phyloP scores from a whole-genome alignment of 208 protist species.

The Leishmania tarentolae region DNA sequence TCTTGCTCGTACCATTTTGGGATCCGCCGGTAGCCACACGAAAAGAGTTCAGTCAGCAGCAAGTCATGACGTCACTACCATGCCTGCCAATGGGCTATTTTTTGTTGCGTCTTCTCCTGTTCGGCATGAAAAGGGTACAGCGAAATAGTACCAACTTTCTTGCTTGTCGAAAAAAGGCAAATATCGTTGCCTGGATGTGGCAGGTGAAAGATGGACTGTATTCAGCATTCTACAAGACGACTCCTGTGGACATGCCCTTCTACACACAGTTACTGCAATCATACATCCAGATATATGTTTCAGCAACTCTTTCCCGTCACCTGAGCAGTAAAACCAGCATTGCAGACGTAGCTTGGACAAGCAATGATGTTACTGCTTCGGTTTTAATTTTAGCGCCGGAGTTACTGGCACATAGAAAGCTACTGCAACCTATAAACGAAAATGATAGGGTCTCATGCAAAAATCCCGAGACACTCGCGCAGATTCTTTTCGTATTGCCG shows the following conservation, averaged over 20 bases:
- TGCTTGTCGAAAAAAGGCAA: not conserved
- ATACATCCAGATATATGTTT: slow-evolving; percentile 35
- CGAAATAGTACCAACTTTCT: slow-evolving; percentile 11
- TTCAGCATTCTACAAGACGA: slow-evolving; percentile 7
- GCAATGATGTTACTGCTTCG: slow-evolving; percentile 35
- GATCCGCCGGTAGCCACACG: slow-evolving; percentile 74
- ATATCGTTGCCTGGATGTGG: slow-evolving; percentile 4
- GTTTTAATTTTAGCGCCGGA: slow-evolving; percentile 44
- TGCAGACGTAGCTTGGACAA: slow-evolving; percentile 50
- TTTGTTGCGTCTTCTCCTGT: slow-evolving; percentile 67
- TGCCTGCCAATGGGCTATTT: slow-evolving; percentile 82
- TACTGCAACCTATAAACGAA: slow-evolving; percentile 17
- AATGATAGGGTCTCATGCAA: slow-evolving; percentile 15
- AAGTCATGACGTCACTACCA: slow-evolving; percentile 69
- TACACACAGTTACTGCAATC: slow-evolving; percentile 33
- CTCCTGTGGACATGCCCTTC: slow-evolving; percentile 30
- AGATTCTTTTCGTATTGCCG: slow-evolving; percentile 28
- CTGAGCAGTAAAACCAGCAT: slow-evolving; percentile 21
- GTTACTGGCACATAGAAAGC: slow-evolving; percentile 23
- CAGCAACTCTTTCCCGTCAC: slow-evolving; percentile 26
- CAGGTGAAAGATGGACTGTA: not conserved
- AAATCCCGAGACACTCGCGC: slow-evolving; percentile 20
- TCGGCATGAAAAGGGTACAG: slow-evolving; percentile 39
- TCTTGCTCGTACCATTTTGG: slow-evolving; percentile 84
- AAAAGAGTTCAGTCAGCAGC: slow-evolving; percentile 51